Conservation (phyloP, 495 filamentous ascomycete genomes). For the Glarea lozoyensis region DNA sequence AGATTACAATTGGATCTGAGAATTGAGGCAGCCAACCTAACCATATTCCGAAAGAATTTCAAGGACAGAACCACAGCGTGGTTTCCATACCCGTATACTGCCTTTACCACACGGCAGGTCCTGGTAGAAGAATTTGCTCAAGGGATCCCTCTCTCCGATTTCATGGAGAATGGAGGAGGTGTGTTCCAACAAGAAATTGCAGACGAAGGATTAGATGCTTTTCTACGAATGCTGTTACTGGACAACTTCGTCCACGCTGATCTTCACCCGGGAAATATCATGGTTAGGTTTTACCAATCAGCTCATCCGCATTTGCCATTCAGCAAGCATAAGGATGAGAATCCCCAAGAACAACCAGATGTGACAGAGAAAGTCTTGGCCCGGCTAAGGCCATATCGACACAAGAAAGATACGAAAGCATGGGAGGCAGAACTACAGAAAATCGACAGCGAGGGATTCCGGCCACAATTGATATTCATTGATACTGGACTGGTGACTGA, state of each 20-base stretch:
- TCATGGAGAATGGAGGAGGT: slow-evolving; percentile 84
- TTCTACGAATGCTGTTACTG: slow-evolving; percentile 92
- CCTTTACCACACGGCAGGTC: slow-evolving; percentile 86
- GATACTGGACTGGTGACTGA: slow-evolving; percentile 96
- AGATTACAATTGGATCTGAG: slow-evolving; percentile 87
- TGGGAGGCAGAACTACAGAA: slow-evolving; percentile 67
- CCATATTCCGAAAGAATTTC: slow-evolving; percentile 86
- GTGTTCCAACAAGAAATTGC: slow-evolving; percentile 91
- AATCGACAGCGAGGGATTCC: slow-evolving; percentile 84
- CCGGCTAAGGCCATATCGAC: slow-evolving; percentile 63
- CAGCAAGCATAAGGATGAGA: slow-evolving; percentile 36
- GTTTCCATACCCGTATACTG: slow-evolving; percentile 90
- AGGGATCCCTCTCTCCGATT: slow-evolving; percentile 83
- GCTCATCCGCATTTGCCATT: slow-evolving; percentile 54
- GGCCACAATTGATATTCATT: slow-evolving; percentile 94
- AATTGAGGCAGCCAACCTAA: slow-evolving; percentile 87
- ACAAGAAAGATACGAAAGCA: slow-evolving; percentile 41
- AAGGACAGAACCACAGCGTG: slow-evolving; percentile 80
- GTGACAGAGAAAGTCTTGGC: slow-evolving; percentile 80
- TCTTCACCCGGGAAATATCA: slow-evolving; percentile 96
- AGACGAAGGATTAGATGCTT: slow-evolving; percentile 94
- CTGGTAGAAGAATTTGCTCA: slow-evolving; percentile 94
- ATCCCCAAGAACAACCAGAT: slow-evolving; percentile 54
- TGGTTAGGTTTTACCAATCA: slow-evolving; percentile 96
- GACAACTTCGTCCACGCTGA: slow-evolving; percentile 99